Evolutionary conservation across 345 rosid species (phyloP).

Genomic region (Xanthoceras sorbifolium): DNA sequence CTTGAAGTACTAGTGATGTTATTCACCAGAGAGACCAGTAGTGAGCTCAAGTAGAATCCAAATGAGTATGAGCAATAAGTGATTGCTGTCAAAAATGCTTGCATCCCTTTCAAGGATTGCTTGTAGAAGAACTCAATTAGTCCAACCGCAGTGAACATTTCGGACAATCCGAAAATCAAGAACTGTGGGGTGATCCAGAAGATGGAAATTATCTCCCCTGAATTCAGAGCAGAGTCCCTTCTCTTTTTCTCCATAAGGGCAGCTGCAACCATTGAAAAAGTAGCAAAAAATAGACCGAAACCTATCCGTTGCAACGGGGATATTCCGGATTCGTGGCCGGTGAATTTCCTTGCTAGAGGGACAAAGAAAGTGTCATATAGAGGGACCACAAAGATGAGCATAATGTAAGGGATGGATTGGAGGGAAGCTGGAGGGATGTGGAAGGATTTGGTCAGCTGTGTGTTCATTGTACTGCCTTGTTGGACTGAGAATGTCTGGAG

Average conservation of each 20-base stretch:
- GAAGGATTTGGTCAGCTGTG: slow-evolving; percentile 61
- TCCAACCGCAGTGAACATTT: slow-evolving; percentile 97
- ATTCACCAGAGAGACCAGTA: slow-evolving; percentile 84
- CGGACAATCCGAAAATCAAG: slow-evolving; percentile 86
- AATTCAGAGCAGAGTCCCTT: slow-evolving; percentile 50
- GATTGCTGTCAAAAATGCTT: slow-evolving; percentile 74
- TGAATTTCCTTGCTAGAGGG: slow-evolving; percentile 67
- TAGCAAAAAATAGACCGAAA: slow-evolving; percentile 73
- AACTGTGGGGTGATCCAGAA: slow-evolving; percentile 96
- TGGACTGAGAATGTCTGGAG: slow-evolving; percentile 98
- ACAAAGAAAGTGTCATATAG: slow-evolving; percentile 70
- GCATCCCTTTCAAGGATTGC: slow-evolving; percentile 84
- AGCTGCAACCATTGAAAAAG: slow-evolving; percentile 91
- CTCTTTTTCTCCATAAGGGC: slow-evolving; percentile 85
- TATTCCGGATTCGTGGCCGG: slow-evolving; percentile 76
- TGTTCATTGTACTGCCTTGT: slow-evolving; percentile 87
- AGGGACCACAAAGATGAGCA: slow-evolving; percentile 80
- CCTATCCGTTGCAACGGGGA: slow-evolving; percentile 81
- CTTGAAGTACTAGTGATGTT: slow-evolving; percentile 59
- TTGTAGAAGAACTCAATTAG: slow-evolving; percentile 95
- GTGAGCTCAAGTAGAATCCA: slow-evolving; percentile 87
- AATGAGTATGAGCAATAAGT: slow-evolving; percentile 94
- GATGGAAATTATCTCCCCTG: slow-evolving; percentile 53
- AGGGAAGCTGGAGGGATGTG: slow-evolving; percentile 94
- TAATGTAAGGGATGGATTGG: slow-evolving; percentile 88